A percentile compares a stretch with the other conserved stretches of the same genome.
These are phyloP conservation scores for Stentor coeruleus DNA, from an alignment of 73 alveolate species.

Conservation along the genomic window DNA sequence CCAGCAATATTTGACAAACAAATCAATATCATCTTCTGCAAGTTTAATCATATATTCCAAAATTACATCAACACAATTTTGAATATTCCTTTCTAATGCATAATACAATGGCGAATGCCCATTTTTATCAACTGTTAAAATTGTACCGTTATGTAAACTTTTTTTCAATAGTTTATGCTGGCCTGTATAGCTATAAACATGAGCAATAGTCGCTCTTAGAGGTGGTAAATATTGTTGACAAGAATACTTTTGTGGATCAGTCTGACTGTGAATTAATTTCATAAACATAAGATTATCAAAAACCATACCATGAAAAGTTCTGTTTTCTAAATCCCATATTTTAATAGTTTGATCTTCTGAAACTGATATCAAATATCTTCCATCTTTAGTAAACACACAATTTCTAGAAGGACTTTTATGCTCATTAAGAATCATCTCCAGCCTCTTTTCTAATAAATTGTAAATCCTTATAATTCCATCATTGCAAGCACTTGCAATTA, in stretches of 20 bases:
- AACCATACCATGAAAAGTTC: background rate
- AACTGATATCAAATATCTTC: background rate
- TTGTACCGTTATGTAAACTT: background rate
- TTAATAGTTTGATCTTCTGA: background rate
- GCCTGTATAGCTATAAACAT: background rate
- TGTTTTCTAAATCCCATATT: background rate
- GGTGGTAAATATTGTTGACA: background rate
- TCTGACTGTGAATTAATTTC: no score
- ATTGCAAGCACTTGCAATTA: background rate
- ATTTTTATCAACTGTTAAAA: background rate
- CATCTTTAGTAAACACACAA: background rate
- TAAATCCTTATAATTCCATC: background rate
- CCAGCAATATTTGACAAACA: background rate
- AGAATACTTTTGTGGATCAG: background rate
- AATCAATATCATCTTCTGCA: background rate
- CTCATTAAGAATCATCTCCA: background rate
- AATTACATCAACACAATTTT: background rate
- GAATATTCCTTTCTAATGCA: background rate
- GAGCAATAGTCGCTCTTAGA: background rate
- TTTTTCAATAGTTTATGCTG: background rate
- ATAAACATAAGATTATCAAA: background rate
- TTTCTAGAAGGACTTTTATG: background rate
- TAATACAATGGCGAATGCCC: background rate
- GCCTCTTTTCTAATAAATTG: background rate
- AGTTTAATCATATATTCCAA: background rate